A percentile compares a stretch with the other conserved stretches of the same genome.
phyloP scores from a whole-genome alignment of 768 basidiomycete species.

The Tylopilus balloui region DNA sequence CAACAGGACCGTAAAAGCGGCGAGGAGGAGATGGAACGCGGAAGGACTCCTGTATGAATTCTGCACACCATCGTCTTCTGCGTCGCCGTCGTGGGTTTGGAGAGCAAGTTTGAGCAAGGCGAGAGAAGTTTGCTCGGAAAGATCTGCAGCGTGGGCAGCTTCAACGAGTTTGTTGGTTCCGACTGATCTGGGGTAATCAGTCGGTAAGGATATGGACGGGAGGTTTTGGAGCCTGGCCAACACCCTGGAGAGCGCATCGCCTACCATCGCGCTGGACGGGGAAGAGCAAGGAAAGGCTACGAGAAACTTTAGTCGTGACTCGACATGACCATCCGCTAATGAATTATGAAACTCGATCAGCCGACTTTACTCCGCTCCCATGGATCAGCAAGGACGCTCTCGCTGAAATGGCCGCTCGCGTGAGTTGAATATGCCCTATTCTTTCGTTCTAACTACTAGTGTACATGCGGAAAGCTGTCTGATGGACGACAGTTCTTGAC shows the following conservation, averaged over 20 bases:
- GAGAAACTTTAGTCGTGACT: conserved; percentile 9
- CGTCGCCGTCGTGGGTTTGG: conserved; percentile 54
- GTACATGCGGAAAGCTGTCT: too few species aligned
- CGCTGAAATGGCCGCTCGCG: too few species aligned
- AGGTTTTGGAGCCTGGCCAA: conserved; percentile 68
- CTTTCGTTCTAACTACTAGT: too few species aligned
- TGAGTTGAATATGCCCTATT: too few species aligned
- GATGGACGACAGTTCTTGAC: too few species aligned
- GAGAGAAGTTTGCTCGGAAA: conserved; percentile 72
- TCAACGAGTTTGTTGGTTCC: conserved; percentile 77
- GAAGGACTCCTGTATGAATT: conserved; percentile 51
- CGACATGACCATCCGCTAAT: background rate
- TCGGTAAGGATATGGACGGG: conserved; percentile 88
- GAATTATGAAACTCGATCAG: background rate
- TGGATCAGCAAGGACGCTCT: too few species aligned
- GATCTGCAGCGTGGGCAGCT: conserved; percentile 65
- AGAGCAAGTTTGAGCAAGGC: conserved; percentile 79
- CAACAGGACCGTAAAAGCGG: conserved; percentile 87
- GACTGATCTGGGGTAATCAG: conserved; percentile 88
- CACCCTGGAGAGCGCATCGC: conserved; percentile 45
- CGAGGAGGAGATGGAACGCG: conserved; percentile 84
- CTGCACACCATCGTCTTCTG: conserved; percentile 46
- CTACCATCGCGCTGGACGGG: conserved; percentile 23
- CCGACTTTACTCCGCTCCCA: background rate
- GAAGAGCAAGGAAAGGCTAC: background rate